phyloP scores from a whole-genome alignment of 768 basidiomycete species.

The Boletus tomentosulus region DNA sequence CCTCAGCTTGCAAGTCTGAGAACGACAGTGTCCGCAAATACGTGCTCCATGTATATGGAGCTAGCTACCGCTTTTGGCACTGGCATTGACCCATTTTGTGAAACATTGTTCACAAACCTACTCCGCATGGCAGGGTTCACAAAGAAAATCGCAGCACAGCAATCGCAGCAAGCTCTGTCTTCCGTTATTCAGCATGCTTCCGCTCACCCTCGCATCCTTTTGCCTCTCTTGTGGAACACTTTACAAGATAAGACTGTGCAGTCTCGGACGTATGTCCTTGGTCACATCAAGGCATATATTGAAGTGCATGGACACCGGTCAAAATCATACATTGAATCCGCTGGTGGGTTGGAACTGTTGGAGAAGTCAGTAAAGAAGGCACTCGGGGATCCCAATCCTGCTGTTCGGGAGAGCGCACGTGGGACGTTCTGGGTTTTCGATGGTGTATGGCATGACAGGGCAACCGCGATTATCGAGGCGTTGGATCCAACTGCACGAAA shows the following conservation, averaged over 20 bases:
- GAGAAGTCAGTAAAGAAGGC: constrained; percentile 72
- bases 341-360: constrained; percentile 64
- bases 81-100: constrained; percentile 75
- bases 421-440: constrained; percentile 78
- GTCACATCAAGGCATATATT: constrained; percentile 73
- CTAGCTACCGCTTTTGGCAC: constrained; percentile 62
- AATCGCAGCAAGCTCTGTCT: constrained; percentile 70
- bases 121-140: constrained; percentile 86
- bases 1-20: constrained; percentile 79
- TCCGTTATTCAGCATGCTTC: constrained; percentile 68
- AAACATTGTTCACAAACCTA: constrained; percentile 68
- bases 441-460: constrained; percentile 69
- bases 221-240: constrained; percentile 64
- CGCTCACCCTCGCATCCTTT: constrained; percentile 60
- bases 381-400: constrained; percentile 74
- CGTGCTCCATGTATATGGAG: constrained; percentile 74
- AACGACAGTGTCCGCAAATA: constrained; percentile 82
- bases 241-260: constrained; percentile 81
- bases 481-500: constrained; percentile 71
- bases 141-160: constrained; percentile 87
- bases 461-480: constrained; percentile 53
- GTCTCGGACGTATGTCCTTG: constrained; percentile 59
- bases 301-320: constrained; percentile 65
- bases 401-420: constrained; percentile 71
- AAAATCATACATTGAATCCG: constrained; percentile 62